Evolutionary conservation across 2,329 filamentous ascomycete genomes (phyloP).

Genomic region (Stenocarpella maydis): DNA sequence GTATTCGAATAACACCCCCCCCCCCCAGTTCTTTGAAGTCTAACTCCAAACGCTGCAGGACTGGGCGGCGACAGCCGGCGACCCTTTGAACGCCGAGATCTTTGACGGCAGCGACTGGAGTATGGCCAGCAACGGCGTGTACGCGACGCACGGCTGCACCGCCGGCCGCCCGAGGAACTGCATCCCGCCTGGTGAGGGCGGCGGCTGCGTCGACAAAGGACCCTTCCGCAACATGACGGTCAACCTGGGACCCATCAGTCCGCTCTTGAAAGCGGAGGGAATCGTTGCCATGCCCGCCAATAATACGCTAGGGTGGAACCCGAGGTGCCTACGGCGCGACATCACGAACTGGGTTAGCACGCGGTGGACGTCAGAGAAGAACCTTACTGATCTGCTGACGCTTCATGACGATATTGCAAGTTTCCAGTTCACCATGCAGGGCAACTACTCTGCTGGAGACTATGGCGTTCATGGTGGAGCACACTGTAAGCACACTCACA

Average conservation of each 20-base stretch:
- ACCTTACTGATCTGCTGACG: background rate
- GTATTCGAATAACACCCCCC: too few relatives aligned
- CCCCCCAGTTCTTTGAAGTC: too few relatives aligned
- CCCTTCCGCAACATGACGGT: constrained; percentile 45
- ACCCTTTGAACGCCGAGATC: constrained; percentile 52
- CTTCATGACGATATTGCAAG: constrained; percentile 25
- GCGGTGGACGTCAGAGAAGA: constrained; percentile 6
- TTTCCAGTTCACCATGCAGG: constrained; percentile 49
- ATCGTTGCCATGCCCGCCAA: constrained; percentile 10
- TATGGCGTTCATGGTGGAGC: constrained; percentile 45
- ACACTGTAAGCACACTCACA: constrained; percentile 37
- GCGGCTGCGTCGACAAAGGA: constrained; percentile 45
- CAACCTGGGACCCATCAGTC: constrained; percentile 44
- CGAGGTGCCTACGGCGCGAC: constrained; percentile 50
- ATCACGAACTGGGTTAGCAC: constrained; percentile 36
- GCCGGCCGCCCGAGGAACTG: constrained; percentile 37
- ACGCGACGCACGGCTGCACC: constrained; percentile 32
- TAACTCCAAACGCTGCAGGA: too few relatives aligned
- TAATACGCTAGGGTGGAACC: constrained; percentile 40
- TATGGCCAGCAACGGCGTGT: constrained; percentile 52
- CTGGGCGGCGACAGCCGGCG: constrained; percentile 53
- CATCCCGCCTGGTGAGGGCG: constrained; percentile 43
- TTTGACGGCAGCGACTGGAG: constrained; percentile 57
- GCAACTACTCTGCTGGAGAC: background rate
- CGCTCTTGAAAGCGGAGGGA: background rate